These are phyloP conservation scores for Trichomonascaceae sp. DNA, from an alignment of 1,139 yeast species.

Conservation along the genomic window DNA sequence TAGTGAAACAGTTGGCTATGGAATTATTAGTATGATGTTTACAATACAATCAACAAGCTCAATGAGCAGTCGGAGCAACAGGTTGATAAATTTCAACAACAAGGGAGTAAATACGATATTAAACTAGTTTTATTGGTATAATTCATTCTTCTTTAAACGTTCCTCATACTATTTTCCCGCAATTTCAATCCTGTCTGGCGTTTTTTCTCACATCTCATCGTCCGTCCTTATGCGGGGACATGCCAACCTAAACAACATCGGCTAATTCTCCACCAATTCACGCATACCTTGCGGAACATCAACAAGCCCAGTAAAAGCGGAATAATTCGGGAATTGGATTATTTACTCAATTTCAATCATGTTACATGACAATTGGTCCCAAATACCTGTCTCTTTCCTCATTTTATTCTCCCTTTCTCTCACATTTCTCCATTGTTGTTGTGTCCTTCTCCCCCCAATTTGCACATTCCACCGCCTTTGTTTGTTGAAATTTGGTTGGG, in stretches of 20 bases:
- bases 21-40: too few relatives aligned
- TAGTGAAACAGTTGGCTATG: too few relatives aligned
- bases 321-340: not conserved
- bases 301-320: not conserved
- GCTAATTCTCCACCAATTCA: not conserved
- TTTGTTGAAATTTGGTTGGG: slow-evolving; percentile 1
- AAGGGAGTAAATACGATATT: too few relatives aligned
- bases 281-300: not conserved
- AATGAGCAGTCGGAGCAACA: too few relatives aligned
- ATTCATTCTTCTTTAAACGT: too few relatives aligned
- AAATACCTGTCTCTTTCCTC: not conserved
- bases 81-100: too few relatives aligned
- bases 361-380: not conserved
- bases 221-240: not conserved
- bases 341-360: not conserved
- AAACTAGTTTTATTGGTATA: too few relatives aligned
- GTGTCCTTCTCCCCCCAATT: not conserved
- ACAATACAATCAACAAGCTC: too few relatives aligned
- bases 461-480: not conserved
- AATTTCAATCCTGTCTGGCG: not conserved
- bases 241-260: not conserved
- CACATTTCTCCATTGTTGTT: not conserved
- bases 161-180: too few relatives aligned
- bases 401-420: not conserved
- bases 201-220: not conserved